Conservation (phyloP, 2,329 filamentous ascomycete genomes). For the Tolypocladium album region DNA sequence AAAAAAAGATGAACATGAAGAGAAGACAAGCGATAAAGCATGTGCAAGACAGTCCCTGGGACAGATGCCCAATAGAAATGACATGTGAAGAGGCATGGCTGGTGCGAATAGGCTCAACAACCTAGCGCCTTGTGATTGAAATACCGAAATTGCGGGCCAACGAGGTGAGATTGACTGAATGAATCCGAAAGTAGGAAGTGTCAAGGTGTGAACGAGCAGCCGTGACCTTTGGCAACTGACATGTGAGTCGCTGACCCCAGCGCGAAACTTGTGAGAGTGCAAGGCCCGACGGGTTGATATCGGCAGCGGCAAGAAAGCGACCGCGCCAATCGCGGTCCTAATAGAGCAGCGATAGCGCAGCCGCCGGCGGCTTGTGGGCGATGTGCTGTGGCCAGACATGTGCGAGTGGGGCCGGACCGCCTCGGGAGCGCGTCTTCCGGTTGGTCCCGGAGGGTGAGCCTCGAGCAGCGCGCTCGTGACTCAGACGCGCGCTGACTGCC, state of each 20-base stretch:
- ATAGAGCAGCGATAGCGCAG: not conserved
- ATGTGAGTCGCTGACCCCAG: not conserved
- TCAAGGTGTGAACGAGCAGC: not conserved
- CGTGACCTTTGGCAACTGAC: not conserved
- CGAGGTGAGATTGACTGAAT: not conserved
- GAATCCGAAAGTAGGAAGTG: not conserved
- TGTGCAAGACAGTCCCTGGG: not conserved
- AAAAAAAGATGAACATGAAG: not conserved
- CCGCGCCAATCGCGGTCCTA: not conserved
- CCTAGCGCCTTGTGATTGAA: not conserved
- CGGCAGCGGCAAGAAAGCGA: not conserved
- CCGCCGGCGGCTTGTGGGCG: not conserved
- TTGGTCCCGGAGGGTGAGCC: not conserved
- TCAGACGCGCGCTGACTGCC: not conserved
- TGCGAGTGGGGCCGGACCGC: slow-evolving; percentile 1
- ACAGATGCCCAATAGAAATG: not conserved
- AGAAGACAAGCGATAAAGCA: not conserved
- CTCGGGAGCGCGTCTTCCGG: not conserved
- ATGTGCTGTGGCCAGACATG: not conserved
- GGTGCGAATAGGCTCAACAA: not conserved
- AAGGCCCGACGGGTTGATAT: not conserved
- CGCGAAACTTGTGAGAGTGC: not conserved
- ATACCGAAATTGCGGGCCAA: not conserved
- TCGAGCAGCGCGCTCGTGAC: not conserved
- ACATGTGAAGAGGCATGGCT: not conserved